Evolutionary conservation across 2,329 filamentous ascomycete genomes (phyloP).

Genomic region (Bipolaris victoriae): DNA sequence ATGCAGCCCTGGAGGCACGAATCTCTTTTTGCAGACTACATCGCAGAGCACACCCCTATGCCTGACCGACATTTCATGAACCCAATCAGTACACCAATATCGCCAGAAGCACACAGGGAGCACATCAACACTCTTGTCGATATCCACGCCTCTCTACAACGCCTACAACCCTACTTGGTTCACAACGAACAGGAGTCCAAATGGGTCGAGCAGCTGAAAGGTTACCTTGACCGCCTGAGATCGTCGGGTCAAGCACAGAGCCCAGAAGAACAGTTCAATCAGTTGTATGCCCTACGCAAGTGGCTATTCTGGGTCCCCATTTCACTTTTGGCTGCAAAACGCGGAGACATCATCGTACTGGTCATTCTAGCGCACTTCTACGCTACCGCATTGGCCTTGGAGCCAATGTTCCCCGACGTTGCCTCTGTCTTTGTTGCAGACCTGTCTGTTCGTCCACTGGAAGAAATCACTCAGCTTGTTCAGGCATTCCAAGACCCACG

Average conservation of each 20-base stretch:
- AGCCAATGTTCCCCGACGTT: slow-evolving; percentile 89
- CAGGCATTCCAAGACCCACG: slow-evolving; percentile 54
- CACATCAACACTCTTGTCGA: slow-evolving; percentile 57
- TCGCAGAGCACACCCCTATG: slow-evolving; percentile 70
- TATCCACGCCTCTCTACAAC: slow-evolving; percentile 52
- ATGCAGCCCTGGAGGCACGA: slow-evolving; percentile 94
- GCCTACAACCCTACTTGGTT: slow-evolving; percentile 52
- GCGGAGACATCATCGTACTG: slow-evolving; percentile 76
- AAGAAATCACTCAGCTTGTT: slow-evolving; percentile 81
- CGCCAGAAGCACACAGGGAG: slow-evolving; percentile 62
- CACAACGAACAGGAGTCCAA: slow-evolving; percentile 55
- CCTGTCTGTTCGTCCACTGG: slow-evolving; percentile 78
- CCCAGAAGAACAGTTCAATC: slow-evolving; percentile 85
- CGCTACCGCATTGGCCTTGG: slow-evolving; percentile 82
- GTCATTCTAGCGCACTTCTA: slow-evolving; percentile 91
- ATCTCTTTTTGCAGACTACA: slow-evolving; percentile 83
- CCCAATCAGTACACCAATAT: slow-evolving; percentile 68
- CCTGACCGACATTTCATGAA: slow-evolving; percentile 57
- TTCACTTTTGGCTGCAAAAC: slow-evolving; percentile 76
- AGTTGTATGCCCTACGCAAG: slow-evolving; percentile 83
- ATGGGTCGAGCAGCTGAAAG: slow-evolving; percentile 57
- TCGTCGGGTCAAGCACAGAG: slow-evolving; percentile 51
- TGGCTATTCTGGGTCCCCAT: slow-evolving; percentile 98
- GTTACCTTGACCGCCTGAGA: slow-evolving; percentile 55
- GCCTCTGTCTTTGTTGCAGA: slow-evolving; percentile 77